Base-by-base conservation (phyloP, 2,329 filamentous ascomycete species). In the Ascochyta viciae-villosae region DNA sequence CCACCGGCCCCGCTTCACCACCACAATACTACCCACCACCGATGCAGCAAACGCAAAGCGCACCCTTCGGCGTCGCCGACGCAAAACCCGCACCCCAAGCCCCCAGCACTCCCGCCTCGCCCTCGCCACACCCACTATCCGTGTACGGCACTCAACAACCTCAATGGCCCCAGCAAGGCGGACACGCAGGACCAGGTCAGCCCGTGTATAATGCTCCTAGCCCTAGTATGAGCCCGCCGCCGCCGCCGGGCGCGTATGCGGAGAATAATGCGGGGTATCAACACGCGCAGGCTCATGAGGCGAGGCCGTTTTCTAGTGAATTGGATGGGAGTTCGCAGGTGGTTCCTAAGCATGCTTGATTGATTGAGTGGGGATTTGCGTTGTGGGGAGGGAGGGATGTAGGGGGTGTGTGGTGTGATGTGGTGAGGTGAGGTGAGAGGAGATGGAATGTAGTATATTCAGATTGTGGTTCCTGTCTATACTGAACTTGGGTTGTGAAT, bases 251-350 rank as follows among this genome's bases (percentile, higher is more conserved):
- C 8, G 57, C 55, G 19, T 51, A 61, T 42, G 54, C 48, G n/a
- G 54, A 61, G 31, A 52, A 58, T 23, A 49, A 44, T 10, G 29
- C 37, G 6, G 16, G 5, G 8, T 42, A 50, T 10, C 42, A 47
- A 37, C 53, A 54, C 12, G 27, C 43, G 4, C 33, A 35, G n/a
- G 33, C 33, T 16, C 40, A 43, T n/a, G 57, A 58, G 6, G 46
- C 54, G 22, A 57, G 59, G 31, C 62, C 65, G n/a, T 64, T 66
- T 23, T 65, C 63, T 4, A 62, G 59, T 34, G 65, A 66, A 48
- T 33, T 68, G 37, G 65, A 67, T 42, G 60, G 56, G 1, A 57
- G 43, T 26, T 19, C 46, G 13, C 52, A 49, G 27, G 34, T 45
- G 8, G 6, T 29, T 2, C 29, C 29, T 12, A 31, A 31, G 12